Percentiles rank a stretch among this genome's conserved stretches.
Evolutionary conservation across 2,329 filamentous ascomycete species (phyloP).

Genomic region (Acephala macrosclerotiorum): DNA sequence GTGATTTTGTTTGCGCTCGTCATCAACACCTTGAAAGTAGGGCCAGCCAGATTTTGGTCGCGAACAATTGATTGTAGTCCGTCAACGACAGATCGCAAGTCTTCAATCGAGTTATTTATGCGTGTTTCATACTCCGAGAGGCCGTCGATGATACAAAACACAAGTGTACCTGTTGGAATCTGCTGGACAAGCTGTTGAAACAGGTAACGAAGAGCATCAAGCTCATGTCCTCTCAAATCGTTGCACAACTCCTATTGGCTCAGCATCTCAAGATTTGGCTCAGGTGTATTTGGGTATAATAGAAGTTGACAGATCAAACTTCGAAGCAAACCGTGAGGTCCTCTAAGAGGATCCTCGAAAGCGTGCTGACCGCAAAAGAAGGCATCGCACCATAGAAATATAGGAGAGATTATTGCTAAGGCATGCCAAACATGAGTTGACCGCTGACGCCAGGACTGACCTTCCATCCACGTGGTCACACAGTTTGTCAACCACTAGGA

Average conservation of each 20-base stretch:
- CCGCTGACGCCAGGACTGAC: too few species aligned
- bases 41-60: not conserved
- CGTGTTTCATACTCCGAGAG: not conserved
- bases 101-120: not conserved
- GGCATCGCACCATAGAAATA: too few species aligned
- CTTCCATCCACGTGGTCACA: too few species aligned
- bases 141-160: not conserved
- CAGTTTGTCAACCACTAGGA: too few species aligned
- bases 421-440: too few species aligned
- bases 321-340: slow-evolving; percentile 1
- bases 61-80: not conserved
- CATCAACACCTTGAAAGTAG: slow-evolving; percentile 2
- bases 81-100: not conserved
- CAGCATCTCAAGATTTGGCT: not conserved
- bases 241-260: not conserved
- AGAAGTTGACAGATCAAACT: not conserved
- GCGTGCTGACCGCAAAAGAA: slow-evolving; percentile 1
- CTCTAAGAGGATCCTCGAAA: not conserved
- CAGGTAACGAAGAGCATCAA: not conserved
- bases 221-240: not conserved
- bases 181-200: slow-evolving; percentile 3
- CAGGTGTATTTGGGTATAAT: not conserved
- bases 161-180: not conserved
- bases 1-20: not conserved
- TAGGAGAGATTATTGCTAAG: too few species aligned